Conservation (phyloP, 1,139 yeast species). For the Trichomonascaceae sp. region DNA sequence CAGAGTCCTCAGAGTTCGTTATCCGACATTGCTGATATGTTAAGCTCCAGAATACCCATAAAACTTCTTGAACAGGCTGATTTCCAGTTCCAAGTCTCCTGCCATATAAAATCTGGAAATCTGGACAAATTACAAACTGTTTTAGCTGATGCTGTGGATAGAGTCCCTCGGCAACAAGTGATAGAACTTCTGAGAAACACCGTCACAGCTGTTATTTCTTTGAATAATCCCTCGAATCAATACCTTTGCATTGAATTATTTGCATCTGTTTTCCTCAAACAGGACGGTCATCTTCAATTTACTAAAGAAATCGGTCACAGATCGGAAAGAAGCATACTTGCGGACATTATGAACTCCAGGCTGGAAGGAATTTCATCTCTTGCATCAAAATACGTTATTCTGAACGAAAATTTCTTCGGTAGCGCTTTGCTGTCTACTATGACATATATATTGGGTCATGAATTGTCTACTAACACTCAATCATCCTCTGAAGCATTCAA, state of each 20-base stretch:
- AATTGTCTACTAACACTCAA: slow-evolving; percentile 4
- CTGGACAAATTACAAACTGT: slow-evolving; percentile 1
- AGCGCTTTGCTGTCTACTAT: slow-evolving; percentile 17
- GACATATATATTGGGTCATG: slow-evolving; percentile 15
- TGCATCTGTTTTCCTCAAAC: slow-evolving; percentile 7
- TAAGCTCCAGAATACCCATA: not conserved
- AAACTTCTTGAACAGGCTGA: not conserved
- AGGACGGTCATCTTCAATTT: slow-evolving; percentile 4
- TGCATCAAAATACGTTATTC: not conserved
- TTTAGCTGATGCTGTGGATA: not conserved
- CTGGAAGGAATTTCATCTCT: not conserved
- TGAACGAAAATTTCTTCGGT: slow-evolving; percentile 11
- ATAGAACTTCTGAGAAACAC: slow-evolving; percentile 4
- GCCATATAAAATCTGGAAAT: not conserved
- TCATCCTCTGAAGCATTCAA: not conserved
- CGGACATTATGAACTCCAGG: not conserved
- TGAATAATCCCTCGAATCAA: not conserved
- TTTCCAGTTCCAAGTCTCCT: not conserved
- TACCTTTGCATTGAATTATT: slow-evolving; percentile 7
- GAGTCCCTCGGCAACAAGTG: not conserved
- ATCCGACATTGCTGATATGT: not conserved
- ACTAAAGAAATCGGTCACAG: not conserved
- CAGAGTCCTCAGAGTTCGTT: not conserved
- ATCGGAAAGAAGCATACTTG: slow-evolving; percentile 3
- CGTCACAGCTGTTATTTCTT: not conserved